Percentiles rank a stretch among this genome's conserved stretches.
Evolutionary conservation across 2,329 filamentous ascomycete genomes (phyloP).

Genomic region (Fusarium buharicum): DNA sequence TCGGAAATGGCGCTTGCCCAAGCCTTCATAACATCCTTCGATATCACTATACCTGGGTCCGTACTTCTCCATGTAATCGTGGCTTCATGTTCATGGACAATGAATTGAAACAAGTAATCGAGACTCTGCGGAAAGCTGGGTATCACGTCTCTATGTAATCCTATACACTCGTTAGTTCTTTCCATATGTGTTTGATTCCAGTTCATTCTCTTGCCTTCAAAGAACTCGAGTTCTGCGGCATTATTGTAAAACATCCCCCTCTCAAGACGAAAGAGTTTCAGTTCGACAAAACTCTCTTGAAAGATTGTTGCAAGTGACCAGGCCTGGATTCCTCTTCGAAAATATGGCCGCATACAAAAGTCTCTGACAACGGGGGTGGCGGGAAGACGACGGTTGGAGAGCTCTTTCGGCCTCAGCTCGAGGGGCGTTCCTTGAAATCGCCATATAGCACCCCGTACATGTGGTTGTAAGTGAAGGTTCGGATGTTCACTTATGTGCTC

Average conservation of each 20-base stretch:
- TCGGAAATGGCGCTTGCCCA: neutral
- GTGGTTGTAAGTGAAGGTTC: too few species aligned
- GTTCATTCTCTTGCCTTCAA: neutral
- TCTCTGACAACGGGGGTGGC: conserved; percentile 10
- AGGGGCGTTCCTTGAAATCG: conserved; percentile 16
- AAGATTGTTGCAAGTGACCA: conserved; percentile 12
- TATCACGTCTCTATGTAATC: conserved; percentile 2
- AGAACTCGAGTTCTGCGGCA: neutral
- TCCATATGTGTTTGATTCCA: neutral
- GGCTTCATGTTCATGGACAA: neutral
- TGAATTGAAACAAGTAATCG: conserved; percentile 10
- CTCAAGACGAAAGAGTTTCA: conserved; percentile 14
- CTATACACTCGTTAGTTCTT: neutral
- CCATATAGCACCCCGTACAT: neutral
- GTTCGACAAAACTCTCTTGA: conserved; percentile 5
- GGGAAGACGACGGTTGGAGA: neutral
- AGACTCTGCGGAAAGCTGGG: conserved; percentile 9
- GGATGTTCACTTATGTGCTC: too few species aligned
- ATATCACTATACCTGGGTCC: neutral
- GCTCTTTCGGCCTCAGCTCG: neutral
- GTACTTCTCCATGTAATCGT: conserved; percentile 8
- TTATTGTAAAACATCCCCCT: neutral
- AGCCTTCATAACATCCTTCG: neutral
- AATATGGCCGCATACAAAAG: conserved; percentile 3
- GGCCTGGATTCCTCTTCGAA: neutral